A percentile compares a stretch with the other conserved stretches of the same genome.
These are phyloP conservation scores for Stemphylium beticola DNA, from an alignment of 2,329 filamentous ascomycete species.

Conservation along the genomic window DNA sequence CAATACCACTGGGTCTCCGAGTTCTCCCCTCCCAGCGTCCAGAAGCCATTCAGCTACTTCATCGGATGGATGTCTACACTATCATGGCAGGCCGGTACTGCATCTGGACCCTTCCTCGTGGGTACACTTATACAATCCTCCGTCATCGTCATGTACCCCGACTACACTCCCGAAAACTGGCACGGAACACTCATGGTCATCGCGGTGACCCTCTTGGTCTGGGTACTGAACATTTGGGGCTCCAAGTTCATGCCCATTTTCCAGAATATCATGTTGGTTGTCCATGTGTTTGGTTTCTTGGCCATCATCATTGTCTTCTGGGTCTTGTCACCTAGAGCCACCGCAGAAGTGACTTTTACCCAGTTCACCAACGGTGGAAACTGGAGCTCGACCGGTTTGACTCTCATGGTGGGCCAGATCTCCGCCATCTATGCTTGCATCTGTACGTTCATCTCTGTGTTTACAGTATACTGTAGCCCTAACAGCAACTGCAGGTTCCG, in stretches of 20 bases:
- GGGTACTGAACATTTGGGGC: slow-evolving; percentile 51
- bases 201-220: slow-evolving; percentile 52
- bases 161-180: slow-evolving; percentile 53
- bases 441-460: slow-evolving; percentile 26
- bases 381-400: slow-evolving; percentile 49
- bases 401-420: slow-evolving; percentile 51
- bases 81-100: slow-evolving; percentile 58
- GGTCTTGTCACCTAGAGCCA: slow-evolving; percentile 40
- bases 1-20: slow-evolving; percentile 47
- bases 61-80: slow-evolving; percentile 58
- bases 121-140: slow-evolving; percentile 56
- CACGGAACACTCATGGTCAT: slow-evolving; percentile 59
- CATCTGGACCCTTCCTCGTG: slow-evolving; percentile 56
- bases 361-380: slow-evolving; percentile 47
- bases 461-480: background rate
- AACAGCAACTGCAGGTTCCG: slow-evolving; percentile 36
- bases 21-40: slow-evolving; percentile 36
- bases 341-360: slow-evolving; percentile 40
- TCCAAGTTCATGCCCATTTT: slow-evolving; percentile 41
- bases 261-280: slow-evolving; percentile 44
- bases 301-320: slow-evolving; percentile 51
- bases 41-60: slow-evolving; percentile 38
- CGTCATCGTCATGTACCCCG: slow-evolving; percentile 51
- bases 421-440: slow-evolving; percentile 46
- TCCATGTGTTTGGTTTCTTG: slow-evolving; percentile 56